Percentiles rank a stretch among this genome's conserved stretches.
Conservation (phyloP, 164 flowering plant species). For the Annona squamosa region DNA sequence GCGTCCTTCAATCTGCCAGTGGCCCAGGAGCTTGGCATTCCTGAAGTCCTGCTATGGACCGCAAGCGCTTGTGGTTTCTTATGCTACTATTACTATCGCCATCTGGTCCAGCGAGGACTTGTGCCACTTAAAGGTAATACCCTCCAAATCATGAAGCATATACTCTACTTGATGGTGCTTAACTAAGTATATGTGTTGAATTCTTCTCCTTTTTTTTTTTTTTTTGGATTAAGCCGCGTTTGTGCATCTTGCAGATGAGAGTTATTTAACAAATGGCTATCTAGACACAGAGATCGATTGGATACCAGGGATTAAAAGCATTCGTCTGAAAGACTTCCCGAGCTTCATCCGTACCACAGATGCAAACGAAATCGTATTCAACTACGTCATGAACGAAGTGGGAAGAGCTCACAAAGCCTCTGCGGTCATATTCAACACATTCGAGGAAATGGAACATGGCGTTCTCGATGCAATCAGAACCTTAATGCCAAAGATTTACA, state of each 20-base stretch:
- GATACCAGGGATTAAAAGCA: slow-evolving; percentile 31
- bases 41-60: slow-evolving; percentile 7
- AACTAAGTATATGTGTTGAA: too few relatives aligned
- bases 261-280: slow-evolving; percentile 28
- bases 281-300: slow-evolving; percentile 32
- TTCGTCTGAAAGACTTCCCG: slow-evolving; percentile 35
- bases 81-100: background rate
- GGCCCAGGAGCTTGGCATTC: slow-evolving; percentile 11
- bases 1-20: slow-evolving; percentile 7
- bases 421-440: slow-evolving; percentile 20
- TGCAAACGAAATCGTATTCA: slow-evolving; percentile 22
- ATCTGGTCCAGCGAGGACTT: slow-evolving; percentile 3
- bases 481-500: background rate
- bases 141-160: too few relatives aligned
- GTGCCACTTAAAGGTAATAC: slow-evolving; percentile 13
- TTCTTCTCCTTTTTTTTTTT: too few relatives aligned
- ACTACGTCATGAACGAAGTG: slow-evolving; percentile 20
- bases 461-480: background rate
- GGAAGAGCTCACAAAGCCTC: slow-evolving; percentile 8
- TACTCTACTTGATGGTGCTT: too few relatives aligned
- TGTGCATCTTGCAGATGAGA: slow-evolving; percentile 22
- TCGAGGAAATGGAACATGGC: slow-evolving; percentile 12
- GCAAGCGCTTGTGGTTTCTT: slow-evolving; percentile 13
- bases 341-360: slow-evolving; percentile 27
- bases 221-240: too few relatives aligned